Base-by-base conservation (phyloP, 257 asterid genomes). In the Apocynum venetum region DNA sequence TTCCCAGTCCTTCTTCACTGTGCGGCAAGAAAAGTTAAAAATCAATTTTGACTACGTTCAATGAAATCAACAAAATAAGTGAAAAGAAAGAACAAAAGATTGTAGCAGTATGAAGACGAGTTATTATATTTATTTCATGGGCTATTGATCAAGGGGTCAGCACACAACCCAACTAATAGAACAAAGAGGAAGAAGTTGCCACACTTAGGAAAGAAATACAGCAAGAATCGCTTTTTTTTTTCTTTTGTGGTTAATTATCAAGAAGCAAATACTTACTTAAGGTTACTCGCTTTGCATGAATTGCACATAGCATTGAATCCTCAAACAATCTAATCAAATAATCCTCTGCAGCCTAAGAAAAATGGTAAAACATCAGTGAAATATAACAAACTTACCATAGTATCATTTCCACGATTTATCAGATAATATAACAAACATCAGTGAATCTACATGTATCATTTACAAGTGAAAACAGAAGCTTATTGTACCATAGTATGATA, bases 201-300 rank as follows among this genome's bases (percentile, higher is more conserved):
- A 72, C 71, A 71, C 4, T 61, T 14, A 5, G n/a, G 77, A 52
- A 46, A 57, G 67, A 55, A 67, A 13, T 55, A 46, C 11, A 10
- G 12, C 31, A 81, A 51, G n/a, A 44, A 71, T 31, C 31, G 31
- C 31, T 25, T 1, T 8, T 48, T 8, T 10, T 12, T 51, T 12
- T 12, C 4, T 10, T 51, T 51, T 12, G 14, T 59, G 65, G 52
- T 47, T 51, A 31, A 72, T 17, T 5, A 53, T 8, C 11, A 59
- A 36, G 59, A 73, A 81, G 7, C 25, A 25, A 74, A 71, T 83
- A 87, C 98, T 89, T 88, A 94, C 98, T 93, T 61, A 95, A 80
- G 15, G 99, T 95, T 12, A 95, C 97, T 17, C 98, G 98, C 92
- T 87, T 95, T 51, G 98, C 99, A 84, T 95, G 99, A 75, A 95